Percentiles rank a stretch among this genome's conserved stretches.
Evolutionary conservation across 108 stramenopile genomes (phyloP).

Genomic region (Cyclotella kingstonii): DNA sequence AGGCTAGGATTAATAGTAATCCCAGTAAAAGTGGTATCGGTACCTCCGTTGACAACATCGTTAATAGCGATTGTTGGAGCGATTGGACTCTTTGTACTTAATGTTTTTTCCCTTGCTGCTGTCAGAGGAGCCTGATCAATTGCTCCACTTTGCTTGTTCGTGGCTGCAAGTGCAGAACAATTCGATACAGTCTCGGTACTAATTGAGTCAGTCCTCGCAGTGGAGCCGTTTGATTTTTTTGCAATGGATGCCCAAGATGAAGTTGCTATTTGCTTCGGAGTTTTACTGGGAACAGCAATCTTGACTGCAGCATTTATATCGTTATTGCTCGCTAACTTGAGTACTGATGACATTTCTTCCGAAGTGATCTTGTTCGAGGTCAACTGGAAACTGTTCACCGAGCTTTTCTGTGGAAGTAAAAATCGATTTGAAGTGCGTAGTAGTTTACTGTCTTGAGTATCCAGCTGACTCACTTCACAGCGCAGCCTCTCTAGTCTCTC

Average conservation of each 20-base stretch:
- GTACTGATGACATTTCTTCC: background rate
- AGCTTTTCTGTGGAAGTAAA: background rate
- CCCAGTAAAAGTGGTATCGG: too few species aligned
- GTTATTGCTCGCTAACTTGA: conserved; percentile 5
- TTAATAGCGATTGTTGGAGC: too few species aligned
- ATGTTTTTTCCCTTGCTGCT: conserved; percentile 31
- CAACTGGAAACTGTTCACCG: background rate
- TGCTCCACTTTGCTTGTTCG: conserved; percentile 11
- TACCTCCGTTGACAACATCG: too few species aligned
- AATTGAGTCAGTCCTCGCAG: conserved; percentile 29
- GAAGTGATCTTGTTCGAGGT: background rate
- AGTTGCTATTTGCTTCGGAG: conserved; percentile 30
- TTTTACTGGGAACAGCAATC: conserved; percentile 10
- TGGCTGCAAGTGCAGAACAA: conserved; percentile 12
- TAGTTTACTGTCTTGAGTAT: conserved; percentile 1
- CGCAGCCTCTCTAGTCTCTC: conserved; percentile 69
- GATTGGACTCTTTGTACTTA: background rate
- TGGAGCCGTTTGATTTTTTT: conserved; percentile 46
- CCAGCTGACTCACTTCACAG: conserved; percentile 42
- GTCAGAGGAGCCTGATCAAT: conserved; percentile 25
- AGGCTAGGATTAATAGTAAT: too few species aligned
- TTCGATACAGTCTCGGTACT: conserved; percentile 22
- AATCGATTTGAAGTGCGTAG: background rate
- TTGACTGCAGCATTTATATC: conserved; percentile 3
- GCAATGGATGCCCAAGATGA: conserved; percentile 71